Base-by-base conservation (phyloP, 768 basidiomycete species). In the Leccinum imitatum region DNA sequence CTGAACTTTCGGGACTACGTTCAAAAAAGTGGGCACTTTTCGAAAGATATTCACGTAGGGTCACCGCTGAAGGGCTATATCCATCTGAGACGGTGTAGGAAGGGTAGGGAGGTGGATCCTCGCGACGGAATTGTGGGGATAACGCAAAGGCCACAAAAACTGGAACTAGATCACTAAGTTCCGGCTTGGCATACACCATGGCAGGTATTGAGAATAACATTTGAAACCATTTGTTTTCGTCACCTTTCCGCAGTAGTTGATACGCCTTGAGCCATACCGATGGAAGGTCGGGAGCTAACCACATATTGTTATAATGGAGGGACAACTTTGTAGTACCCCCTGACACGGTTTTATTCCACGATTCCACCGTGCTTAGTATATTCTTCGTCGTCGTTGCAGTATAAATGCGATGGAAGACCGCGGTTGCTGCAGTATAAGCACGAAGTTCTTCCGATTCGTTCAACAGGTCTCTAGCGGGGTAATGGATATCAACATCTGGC, bases 181-280 rank as follows among this genome's bases (percentile, higher is more conserved):
- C 10, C 6, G 52, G 30, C 3, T 33, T 35, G 6, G 52, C 52
- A 53, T 53, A 53, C 6, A 6, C 31, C 33, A 53, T 53, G 52
- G 52, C 33, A 35, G 52, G 21, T 14, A 53, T 33, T 2, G 52
- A 53, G 52, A 53, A 53, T 21, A 53, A 33, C 15, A 53, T 15
- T 19, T 53, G 52, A 53, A 21, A 53, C 52, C 52, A 53, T 33
- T 35, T 53, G 0, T 27, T 19, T 35, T 35, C 52, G 6, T 53
- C 6, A 23, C 59, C 56, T 13, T 10, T 9, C 33, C 68, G 69
- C 41, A 67, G 69, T 8, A 65, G 35, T 30, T 70, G 50, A 21
- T 75, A 76, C 3, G 66, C 51, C 13, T 68, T 58, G 53, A 77
- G 48, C 64, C 72, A 77, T 4, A 63, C 48, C 2, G 52, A 21